phyloP scores from a whole-genome alignment of 805 yeast species.

The Priceomyces fermenticarens region DNA sequence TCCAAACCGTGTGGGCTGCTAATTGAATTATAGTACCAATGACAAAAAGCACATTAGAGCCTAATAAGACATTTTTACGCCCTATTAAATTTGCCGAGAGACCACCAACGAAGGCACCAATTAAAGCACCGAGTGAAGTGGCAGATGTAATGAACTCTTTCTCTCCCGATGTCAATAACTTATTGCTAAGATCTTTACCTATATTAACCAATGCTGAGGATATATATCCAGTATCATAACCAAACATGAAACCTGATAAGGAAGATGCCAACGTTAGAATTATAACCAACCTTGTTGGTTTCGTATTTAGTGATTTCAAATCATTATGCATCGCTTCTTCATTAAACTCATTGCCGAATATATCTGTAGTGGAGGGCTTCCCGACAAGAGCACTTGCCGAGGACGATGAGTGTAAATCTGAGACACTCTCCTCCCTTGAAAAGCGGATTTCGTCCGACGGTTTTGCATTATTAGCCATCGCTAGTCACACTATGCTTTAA shows the following conservation, averaged over 20 bases:
- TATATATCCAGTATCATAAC: conserved; percentile 96
- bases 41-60: conserved; percentile 77
- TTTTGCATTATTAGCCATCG: background rate
- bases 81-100: conserved; percentile 79
- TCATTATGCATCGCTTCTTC: background rate
- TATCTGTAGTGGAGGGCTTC: too few species aligned
- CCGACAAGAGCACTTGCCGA: conserved; percentile 1
- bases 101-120: conserved; percentile 80
- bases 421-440: background rate
- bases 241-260: conserved; percentile 94
- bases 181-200: conserved; percentile 66
- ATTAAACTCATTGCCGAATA: too few species aligned
- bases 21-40: conserved; percentile 85
- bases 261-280: conserved; percentile 74
- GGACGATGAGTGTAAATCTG: conserved; percentile 1
- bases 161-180: conserved; percentile 65
- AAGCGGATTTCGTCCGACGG: background rate
- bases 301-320: background rate
- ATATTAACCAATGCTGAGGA: conserved; percentile 89
- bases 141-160: conserved; percentile 92
- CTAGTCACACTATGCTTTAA: too few species aligned
- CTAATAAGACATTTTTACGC: conserved; percentile 78
- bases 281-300: conserved; percentile 63
- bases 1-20: conserved; percentile 78
- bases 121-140: conserved; percentile 88